These are phyloP conservation scores for Eutrema japonicum DNA, from an alignment of 345 rosid species.

Conservation along the genomic window DNA sequence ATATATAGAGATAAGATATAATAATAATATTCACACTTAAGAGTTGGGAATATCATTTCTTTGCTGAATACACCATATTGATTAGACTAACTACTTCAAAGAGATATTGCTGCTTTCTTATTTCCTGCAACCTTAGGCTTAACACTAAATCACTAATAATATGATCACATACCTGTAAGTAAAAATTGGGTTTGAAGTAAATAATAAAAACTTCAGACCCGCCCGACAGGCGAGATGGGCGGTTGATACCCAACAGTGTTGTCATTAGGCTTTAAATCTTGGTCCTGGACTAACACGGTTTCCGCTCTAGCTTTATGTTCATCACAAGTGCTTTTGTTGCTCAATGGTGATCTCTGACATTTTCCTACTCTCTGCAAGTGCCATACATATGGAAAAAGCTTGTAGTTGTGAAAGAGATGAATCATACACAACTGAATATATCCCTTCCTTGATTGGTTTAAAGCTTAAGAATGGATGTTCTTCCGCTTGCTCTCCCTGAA, in stretches of 20 bases:
- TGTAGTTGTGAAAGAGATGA: slow-evolving; percentile 67
- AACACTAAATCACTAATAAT: slow-evolving; percentile 16
- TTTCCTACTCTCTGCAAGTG: slow-evolving; percentile 68
- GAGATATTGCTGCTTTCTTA: slow-evolving; percentile 35
- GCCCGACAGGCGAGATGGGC: slow-evolving; percentile 64
- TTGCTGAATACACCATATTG: slow-evolving; percentile 21
- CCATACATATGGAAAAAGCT: slow-evolving; percentile 78
- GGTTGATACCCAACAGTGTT: slow-evolving; percentile 50
- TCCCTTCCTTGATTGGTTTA: slow-evolving; percentile 67
- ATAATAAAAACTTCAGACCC: slow-evolving; percentile 59
- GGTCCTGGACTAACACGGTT: slow-evolving; percentile 16
- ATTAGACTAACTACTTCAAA: slow-evolving; percentile 36
- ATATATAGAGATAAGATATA: slow-evolving; percentile 24
- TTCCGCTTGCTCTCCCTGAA: slow-evolving; percentile 65
- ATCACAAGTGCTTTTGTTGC: slow-evolving; percentile 35
- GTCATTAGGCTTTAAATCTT: slow-evolving; percentile 31
- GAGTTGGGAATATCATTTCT: slow-evolving; percentile 28
- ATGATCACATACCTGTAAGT: slow-evolving; percentile 36
- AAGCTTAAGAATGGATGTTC: slow-evolving; percentile 62
- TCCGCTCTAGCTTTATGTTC: slow-evolving; percentile 42
- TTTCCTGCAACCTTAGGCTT: slow-evolving; percentile 40
- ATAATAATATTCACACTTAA: slow-evolving; percentile 42
- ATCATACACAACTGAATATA: slow-evolving; percentile 75
- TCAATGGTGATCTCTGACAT: slow-evolving; percentile 45
- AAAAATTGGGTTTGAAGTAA: slow-evolving; percentile 40